Evolutionary conservation across 2,329 filamentous ascomycete species (phyloP).

Genomic region (Fusarium nematophilum): DNA sequence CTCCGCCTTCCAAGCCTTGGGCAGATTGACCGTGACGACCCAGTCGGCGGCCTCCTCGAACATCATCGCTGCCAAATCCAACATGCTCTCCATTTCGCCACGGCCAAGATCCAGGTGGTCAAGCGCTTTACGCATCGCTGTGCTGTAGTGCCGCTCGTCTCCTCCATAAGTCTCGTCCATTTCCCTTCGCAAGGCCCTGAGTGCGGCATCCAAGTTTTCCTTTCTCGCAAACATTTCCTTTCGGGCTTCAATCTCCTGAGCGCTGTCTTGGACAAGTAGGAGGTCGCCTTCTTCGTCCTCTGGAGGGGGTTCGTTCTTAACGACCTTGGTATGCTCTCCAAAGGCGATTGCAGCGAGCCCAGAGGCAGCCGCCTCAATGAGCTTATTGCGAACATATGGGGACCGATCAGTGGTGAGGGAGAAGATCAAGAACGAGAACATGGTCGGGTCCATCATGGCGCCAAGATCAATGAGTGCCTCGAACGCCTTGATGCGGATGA

Average conservation of each 20-base stretch:
- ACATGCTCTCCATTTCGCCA: slow-evolving; percentile 55
- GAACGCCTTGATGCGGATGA: slow-evolving; percentile 74
- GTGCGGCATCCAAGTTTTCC: slow-evolving; percentile 69
- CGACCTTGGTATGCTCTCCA: slow-evolving; percentile 65
- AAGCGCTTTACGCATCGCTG: slow-evolving; percentile 57
- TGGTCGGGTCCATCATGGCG: slow-evolving; percentile 63
- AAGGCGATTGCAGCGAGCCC: slow-evolving; percentile 73
- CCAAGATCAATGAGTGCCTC: slow-evolving; percentile 73
- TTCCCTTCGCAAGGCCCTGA: slow-evolving; percentile 56
- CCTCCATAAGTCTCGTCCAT: slow-evolving; percentile 56
- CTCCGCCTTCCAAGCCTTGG: slow-evolving; percentile 55
- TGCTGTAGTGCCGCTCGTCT: slow-evolving; percentile 54
- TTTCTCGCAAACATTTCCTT: slow-evolving; percentile 74
- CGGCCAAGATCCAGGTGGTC: slow-evolving; percentile 54
- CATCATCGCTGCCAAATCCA: slow-evolving; percentile 60
- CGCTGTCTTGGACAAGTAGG: slow-evolving; percentile 57
- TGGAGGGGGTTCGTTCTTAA: slow-evolving; percentile 51
- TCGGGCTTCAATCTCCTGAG: slow-evolving; percentile 65
- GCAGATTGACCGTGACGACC: slow-evolving; percentile 55
- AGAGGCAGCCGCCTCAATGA: slow-evolving; percentile 68
- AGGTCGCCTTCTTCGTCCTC: slow-evolving; percentile 52
- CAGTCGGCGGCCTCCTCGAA: slow-evolving; percentile 58
- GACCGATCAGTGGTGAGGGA: slow-evolving; percentile 71
- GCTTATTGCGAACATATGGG: slow-evolving; percentile 69
- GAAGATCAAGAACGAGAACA: slow-evolving; percentile 68